Conservation (phyloP, 768 basidiomycete genomes). For the Lactifluus subvellereus region DNA sequence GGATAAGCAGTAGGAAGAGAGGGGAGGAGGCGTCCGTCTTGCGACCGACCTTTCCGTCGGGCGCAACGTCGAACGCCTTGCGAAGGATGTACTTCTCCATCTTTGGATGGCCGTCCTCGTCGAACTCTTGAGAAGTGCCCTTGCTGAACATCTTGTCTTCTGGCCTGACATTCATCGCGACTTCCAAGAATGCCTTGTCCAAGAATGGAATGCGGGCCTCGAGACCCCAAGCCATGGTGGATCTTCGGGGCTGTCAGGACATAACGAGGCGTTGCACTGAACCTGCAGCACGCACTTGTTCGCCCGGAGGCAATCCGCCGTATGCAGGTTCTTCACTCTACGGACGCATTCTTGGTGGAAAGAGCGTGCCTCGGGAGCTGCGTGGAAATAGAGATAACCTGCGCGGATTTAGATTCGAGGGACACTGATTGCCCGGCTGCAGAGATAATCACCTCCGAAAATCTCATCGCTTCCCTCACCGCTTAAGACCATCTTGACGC, state of each 20-base stretch:
- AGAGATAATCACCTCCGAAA: slow-evolving; percentile 63
- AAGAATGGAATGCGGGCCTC: slow-evolving; percentile 99
- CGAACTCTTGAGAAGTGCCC: slow-evolving; percentile 63
- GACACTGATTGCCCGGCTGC: background rate
- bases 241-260: slow-evolving; percentile 36
- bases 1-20: slow-evolving; percentile 2
- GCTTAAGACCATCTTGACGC: slow-evolving; percentile 98
- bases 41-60: slow-evolving; percentile 59
- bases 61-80: slow-evolving; percentile 88
- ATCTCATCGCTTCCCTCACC: slow-evolving; percentile 99
- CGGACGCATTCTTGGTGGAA: slow-evolving; percentile 95
- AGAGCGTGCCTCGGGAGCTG: slow-evolving; percentile 79
- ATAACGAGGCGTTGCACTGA: background rate
- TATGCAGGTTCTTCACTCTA: slow-evolving; percentile 96
- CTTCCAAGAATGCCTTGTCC: slow-evolving; percentile 93
- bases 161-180: slow-evolving; percentile 85
- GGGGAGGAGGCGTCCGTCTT: background rate
- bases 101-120: slow-evolving; percentile 79
- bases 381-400: slow-evolving; percentile 99
- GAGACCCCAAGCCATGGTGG: slow-evolving; percentile 99
- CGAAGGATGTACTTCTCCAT: slow-evolving; percentile 99
- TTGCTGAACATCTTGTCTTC: slow-evolving; percentile 86
- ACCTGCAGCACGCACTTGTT: slow-evolving; percentile 71
- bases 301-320: slow-evolving; percentile 92
- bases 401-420: slow-evolving; percentile 15